phyloP scores from a whole-genome alignment of 208 protist genomes.

The Angomonas deanei region DNA sequence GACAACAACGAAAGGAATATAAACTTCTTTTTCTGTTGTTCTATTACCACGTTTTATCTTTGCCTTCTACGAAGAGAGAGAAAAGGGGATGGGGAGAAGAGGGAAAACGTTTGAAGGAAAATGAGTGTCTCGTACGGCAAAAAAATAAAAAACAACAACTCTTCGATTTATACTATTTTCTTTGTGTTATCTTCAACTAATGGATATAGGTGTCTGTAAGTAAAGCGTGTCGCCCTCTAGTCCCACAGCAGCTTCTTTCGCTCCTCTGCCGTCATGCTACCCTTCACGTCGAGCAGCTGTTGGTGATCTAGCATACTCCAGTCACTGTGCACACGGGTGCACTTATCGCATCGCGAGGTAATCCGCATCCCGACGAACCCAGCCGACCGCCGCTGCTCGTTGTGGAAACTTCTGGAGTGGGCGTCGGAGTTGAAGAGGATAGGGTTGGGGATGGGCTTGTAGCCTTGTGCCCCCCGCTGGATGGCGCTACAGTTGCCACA shows the following conservation, averaged over 20 bases:
- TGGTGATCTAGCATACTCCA: slow-evolving; percentile 73
- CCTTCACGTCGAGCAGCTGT: slow-evolving; percentile 65
- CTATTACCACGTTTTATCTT: neutral
- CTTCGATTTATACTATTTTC: slow-evolving; percentile 4
- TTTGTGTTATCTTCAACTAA: neutral
- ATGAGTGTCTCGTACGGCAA: too few species aligned
- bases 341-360: slow-evolving; percentile 58
- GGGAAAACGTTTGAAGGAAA: too few species aligned
- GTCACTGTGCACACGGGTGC: slow-evolving; percentile 59
- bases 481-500: slow-evolving; percentile 64
- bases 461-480: slow-evolving; percentile 66
- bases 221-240: neutral
- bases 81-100: too few species aligned
- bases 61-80: neutral
- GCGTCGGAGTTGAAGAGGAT: slow-evolving; percentile 83
- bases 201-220: neutral
- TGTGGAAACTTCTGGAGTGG: slow-evolving; percentile 75
- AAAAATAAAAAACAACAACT: neutral
- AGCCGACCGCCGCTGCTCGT: slow-evolving; percentile 58
- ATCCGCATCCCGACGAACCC: slow-evolving; percentile 54
- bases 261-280: slow-evolving; percentile 41
- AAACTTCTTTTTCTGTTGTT: neutral
- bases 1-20: neutral
- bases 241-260: slow-evolving; percentile 21
- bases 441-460: slow-evolving; percentile 79